These are phyloP conservation scores for Talaromyces pinophilus DNA, from an alignment of 2,329 filamentous ascomycete species.

Conservation along the genomic window DNA sequence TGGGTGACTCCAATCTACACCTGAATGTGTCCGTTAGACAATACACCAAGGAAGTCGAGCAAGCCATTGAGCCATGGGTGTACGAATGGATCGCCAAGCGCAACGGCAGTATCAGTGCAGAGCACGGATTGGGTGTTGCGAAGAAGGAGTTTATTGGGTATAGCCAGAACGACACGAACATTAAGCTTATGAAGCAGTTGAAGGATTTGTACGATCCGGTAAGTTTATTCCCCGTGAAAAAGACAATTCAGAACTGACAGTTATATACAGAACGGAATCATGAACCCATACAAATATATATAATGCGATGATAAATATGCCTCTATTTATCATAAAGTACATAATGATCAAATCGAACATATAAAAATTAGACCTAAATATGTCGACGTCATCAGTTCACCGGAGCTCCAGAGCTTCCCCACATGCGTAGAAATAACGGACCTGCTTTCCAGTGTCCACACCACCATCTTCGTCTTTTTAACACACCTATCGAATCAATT, in stretches of 20 bases:
- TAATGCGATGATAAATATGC: constrained; percentile 25
- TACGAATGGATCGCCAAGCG: constrained; percentile 94
- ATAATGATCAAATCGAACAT: not conserved
- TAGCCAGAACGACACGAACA: constrained; percentile 82
- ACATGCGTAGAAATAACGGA: constrained; percentile 8
- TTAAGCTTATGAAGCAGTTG: constrained; percentile 90
- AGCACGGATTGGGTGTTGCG: constrained; percentile 89
- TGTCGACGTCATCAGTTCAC: constrained; percentile 21
- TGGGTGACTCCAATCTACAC: constrained; percentile 96
- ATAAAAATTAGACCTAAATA: not conserved
- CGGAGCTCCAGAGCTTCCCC: constrained; percentile 12
- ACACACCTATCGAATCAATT: not conserved
- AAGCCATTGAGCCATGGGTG: constrained; percentile 86
- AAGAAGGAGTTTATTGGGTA: constrained; percentile 97
- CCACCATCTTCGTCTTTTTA: not conserved
- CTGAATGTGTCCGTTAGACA: constrained; percentile 81
- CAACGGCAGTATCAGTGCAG: constrained; percentile 91
- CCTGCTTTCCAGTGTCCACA: not conserved
- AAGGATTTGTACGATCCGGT: constrained; percentile 94
- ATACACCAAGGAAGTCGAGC: constrained; percentile 86
- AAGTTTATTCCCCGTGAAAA: constrained; percentile 45
- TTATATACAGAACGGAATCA: constrained; percentile 79
- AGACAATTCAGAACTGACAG: not conserved
- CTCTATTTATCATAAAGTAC: not conserved
- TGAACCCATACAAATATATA: constrained; percentile 99